Base-by-base conservation (phyloP, 306 rosid genomes). In the Acacia melanoxylon region DNA sequence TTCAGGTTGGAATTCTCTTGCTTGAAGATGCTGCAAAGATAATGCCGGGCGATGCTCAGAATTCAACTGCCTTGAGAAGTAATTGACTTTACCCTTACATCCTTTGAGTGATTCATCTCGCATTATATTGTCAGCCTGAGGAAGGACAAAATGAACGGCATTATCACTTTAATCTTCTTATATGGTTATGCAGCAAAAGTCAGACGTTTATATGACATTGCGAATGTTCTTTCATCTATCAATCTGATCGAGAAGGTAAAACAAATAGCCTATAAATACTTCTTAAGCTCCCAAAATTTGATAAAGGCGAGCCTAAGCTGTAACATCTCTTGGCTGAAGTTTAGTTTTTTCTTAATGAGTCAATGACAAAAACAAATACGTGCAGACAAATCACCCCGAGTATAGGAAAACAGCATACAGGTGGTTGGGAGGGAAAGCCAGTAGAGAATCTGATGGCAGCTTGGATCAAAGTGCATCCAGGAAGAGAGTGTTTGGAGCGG, bases 201-300 rank as follows among this genome's bases (percentile, higher is more conserved):
- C 66, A 83, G 94, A 73, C 87, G 92, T 45, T 85, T 90, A 42
- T 90, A 88, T 45, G 94, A 90, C 79, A 84, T 90, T 52, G 91
- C 92, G 0, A 90, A 90, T 46, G 92, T 88, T 4, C 82, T 90
- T 35, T 83, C 92, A 40, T 82, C 88, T 12, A 76, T 90, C 83
- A 80, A 83, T 81, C 83, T 90, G 78, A 90, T 90, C 33, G 87
- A 88, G 86, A 90, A 90, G 89, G 91, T 87, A 89, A 68, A 42
- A 33, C 31, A 41, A 67, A 45, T 42, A 62, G 66, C 68, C 51
- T 27, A 76, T 27, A 44, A 63, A 22, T 63, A 70, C 5, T 58
- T 49, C 10, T 17, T 62, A 24, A 80, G 77, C 82, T 71, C 37
- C 27, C 37, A 72, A 80, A 70, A 17, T 25, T 1, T 45, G 22